A percentile compares a stretch with the other conserved stretches of the same genome.
Conservation (phyloP, 306 rosid species). For the Erythrophleum fordii region DNA sequence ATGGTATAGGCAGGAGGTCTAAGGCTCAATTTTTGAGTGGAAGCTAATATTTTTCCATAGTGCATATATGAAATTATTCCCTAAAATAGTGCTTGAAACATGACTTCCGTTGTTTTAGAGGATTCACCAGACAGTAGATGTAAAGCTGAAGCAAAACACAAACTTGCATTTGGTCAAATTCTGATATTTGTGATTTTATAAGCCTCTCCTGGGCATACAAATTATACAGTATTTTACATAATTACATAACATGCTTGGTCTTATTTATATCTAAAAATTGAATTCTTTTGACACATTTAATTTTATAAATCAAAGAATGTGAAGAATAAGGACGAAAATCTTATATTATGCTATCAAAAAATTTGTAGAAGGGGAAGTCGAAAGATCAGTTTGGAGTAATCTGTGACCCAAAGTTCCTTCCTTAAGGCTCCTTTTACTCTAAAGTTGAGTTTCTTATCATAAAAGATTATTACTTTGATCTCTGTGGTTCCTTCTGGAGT, state of each 20-base stretch:
- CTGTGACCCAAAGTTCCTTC: no score
- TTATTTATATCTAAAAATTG: neutral
- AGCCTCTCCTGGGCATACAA: neutral
- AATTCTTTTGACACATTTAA: neutral
- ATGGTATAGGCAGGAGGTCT: conserved; percentile 4
- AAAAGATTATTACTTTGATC: neutral
- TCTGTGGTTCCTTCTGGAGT: neutral
- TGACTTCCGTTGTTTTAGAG: neutral
- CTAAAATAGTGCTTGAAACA: conserved; percentile 28
- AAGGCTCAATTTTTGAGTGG: neutral
- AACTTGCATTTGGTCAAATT: neutral
- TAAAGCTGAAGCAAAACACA: neutral
- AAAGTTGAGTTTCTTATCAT: conserved; percentile 10
- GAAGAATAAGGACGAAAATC: neutral
- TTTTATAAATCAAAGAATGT: neutral
- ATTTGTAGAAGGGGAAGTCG: neutral
- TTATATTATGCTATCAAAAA: neutral
- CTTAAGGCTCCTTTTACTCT: neutral
- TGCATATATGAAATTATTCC: neutral
- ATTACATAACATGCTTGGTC: no score
- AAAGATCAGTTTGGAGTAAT: neutral
- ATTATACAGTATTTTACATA: neutral
- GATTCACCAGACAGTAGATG: neutral
- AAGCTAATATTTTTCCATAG: neutral
- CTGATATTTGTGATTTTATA: neutral